Evolutionary conservation across 1,284 basidiomycete species (phyloP).

Genomic region (Trichosporon sp.): DNA sequence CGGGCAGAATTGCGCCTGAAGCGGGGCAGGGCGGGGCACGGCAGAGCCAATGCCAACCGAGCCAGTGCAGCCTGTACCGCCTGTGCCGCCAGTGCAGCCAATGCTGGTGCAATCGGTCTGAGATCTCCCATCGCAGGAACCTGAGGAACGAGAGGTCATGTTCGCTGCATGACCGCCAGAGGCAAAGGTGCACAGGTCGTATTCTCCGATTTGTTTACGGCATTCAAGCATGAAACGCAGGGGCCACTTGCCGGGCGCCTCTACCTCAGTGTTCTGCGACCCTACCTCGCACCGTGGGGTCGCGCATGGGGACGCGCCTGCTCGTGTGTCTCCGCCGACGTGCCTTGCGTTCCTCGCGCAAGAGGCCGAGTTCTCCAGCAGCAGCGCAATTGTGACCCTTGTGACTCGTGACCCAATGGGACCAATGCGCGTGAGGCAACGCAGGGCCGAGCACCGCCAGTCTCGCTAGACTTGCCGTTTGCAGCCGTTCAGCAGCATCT

Average conservation of each 20-base stretch:
- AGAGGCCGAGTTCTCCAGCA: background rate
- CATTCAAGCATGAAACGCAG: constrained; percentile 5
- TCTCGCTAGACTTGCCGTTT: background rate
- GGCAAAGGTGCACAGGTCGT: background rate
- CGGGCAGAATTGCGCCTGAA: background rate
- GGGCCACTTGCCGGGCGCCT: constrained; percentile 5
- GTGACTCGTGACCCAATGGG: background rate
- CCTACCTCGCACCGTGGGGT: background rate
- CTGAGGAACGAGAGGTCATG: background rate
- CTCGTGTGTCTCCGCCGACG: background rate
- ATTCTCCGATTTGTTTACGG: constrained; percentile 5
- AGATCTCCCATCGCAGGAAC: background rate
- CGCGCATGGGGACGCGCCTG: constrained; percentile 3
- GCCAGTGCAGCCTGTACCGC: no score
- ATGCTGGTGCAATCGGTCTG: background rate
- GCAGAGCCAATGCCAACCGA: background rate
- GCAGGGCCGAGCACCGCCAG: background rate
- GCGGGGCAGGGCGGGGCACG: background rate
- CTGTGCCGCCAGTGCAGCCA: no score
- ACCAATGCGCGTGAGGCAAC: constrained; percentile 3
- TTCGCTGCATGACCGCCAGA: background rate
- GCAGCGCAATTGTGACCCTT: background rate
- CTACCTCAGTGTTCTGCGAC: background rate
- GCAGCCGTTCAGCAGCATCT: background rate
- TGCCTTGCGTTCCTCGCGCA: background rate